These are phyloP conservation scores for Populus tremula DNA, from an alignment of 345 rosid species.

Conservation along the genomic window DNA sequence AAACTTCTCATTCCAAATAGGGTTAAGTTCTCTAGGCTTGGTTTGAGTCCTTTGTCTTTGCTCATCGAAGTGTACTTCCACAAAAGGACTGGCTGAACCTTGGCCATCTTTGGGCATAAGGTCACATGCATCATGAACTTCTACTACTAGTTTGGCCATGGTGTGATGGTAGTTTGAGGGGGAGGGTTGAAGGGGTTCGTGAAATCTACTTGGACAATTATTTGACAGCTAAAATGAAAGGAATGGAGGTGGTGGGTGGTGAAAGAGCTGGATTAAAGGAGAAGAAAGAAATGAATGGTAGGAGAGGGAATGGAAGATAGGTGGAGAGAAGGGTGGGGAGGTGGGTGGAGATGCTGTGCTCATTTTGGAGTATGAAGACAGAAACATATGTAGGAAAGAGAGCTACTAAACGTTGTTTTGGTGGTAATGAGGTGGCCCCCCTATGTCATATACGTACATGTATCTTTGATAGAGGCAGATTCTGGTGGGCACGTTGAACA, in stretches of 20 bases:
- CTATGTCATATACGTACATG: not conserved
- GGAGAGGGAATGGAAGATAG: not conserved
- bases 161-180: not conserved
- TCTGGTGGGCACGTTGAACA: conserved; percentile 22
- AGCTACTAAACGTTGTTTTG: conserved; percentile 2
- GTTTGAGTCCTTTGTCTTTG: conserved; percentile 62
- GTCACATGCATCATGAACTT: conserved; percentile 70
- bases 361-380: conserved; percentile 30
- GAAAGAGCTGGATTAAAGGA: conserved; percentile 25
- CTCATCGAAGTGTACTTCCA: conserved; percentile 57
- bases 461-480: conserved; percentile 10
- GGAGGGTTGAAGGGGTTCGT: not conserved
- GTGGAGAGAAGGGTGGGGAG: not conserved
- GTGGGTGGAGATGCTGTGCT: conserved; percentile 22
- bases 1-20: conserved; percentile 69
- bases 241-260: conserved; percentile 7
- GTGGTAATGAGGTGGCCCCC: conserved; percentile 22
- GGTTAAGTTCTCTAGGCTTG: conserved; percentile 63
- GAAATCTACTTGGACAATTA: not conserved
- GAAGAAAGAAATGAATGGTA: conserved; percentile 20
- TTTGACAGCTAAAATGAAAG: conserved; percentile 1
- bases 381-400: conserved; percentile 23
- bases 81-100: conserved; percentile 75
- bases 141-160: conserved; percentile 73
- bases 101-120: conserved; percentile 83